A percentile compares a stretch with the other conserved stretches of the same genome.
These are phyloP conservation scores for Kazachstania martiniae DNA, from an alignment of 805 yeast species.

Conservation along the genomic window DNA sequence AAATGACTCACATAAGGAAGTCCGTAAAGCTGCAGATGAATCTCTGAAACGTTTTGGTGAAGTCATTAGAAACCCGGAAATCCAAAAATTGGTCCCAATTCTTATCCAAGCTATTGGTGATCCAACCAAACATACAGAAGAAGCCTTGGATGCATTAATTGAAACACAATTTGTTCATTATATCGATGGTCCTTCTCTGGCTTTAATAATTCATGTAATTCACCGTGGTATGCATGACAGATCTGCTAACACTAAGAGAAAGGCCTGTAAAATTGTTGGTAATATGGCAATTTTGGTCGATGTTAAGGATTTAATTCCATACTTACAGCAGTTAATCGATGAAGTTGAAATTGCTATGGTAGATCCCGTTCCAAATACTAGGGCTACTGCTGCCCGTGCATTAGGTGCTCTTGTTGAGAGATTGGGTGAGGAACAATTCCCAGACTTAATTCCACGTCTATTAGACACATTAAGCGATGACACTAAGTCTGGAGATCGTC, in stretches of 20 bases:
- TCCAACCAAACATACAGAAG: constrained; percentile 83
- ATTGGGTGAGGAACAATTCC: constrained; percentile 92
- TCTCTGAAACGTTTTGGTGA: constrained; percentile 89
- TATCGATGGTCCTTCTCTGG: constrained; percentile 95
- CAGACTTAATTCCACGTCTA: constrained; percentile 75
- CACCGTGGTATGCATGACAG: constrained; percentile 93
- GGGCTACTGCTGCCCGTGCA: constrained; percentile 97
- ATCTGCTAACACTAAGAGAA: constrained; percentile 84
- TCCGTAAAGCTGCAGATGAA: constrained; percentile 86
- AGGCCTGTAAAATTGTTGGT: constrained; percentile 96
- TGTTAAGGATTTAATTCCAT: constrained; percentile 73
- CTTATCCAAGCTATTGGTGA: constrained; percentile 90
- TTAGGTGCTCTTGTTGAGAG: constrained; percentile 93
- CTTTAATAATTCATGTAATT: constrained; percentile 86
- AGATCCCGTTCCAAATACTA: constrained; percentile 93
- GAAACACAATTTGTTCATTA: constrained; percentile 93
- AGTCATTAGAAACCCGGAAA: constrained; percentile 94
- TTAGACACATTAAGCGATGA: constrained; percentile 69
- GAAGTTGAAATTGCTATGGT: constrained; percentile 93
- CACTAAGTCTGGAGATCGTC: constrained; percentile 72
- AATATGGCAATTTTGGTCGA: constrained; percentile 96
- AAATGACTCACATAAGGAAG: constrained; percentile 94
- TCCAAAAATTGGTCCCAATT: constrained; percentile 79
- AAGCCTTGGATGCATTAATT: constrained; percentile 74
- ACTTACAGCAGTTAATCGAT: constrained; percentile 61